Evolutionary conservation across 129 eudicot genomes (phyloP).

Genomic region (Ambrosia trifida): DNA sequence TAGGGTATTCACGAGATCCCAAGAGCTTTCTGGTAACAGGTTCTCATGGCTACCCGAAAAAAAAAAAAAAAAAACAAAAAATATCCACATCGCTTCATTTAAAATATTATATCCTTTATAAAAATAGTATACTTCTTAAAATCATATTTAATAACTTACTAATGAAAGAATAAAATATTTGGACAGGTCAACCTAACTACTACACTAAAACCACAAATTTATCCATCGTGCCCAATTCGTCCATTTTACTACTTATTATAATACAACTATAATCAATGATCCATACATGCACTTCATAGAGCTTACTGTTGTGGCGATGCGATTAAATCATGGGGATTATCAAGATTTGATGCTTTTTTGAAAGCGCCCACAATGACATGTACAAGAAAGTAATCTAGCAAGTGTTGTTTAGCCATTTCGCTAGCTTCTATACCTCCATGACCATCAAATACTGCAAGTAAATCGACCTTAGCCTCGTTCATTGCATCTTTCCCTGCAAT

Average conservation of each 20-base stretch:
- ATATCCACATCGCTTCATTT: too few relatives aligned
- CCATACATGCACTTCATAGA: neutral
- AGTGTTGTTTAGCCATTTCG: slow-evolving; percentile 52
- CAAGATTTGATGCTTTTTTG: slow-evolving; percentile 35
- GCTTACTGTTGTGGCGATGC: slow-evolving; percentile 26
- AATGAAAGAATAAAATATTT: too few relatives aligned
- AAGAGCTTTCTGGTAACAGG: too few relatives aligned
- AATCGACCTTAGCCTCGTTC: slow-evolving; percentile 40
- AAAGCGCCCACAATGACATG: slow-evolving; percentile 37
- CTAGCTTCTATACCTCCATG: slow-evolving; percentile 80
- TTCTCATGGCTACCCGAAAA: too few relatives aligned
- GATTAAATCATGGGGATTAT: slow-evolving; percentile 28
- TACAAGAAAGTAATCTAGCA: slow-evolving; percentile 49
- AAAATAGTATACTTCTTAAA: too few relatives aligned
- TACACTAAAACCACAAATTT: neutral
- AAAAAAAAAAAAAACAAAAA: too few relatives aligned
- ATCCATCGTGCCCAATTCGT: neutral
- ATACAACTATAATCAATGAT: neutral
- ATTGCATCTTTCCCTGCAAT: slow-evolving; percentile 38
- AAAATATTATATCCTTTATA: too few relatives aligned
- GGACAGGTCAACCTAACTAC: neutral
- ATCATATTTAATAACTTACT: too few relatives aligned
- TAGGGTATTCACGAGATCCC: too few relatives aligned
- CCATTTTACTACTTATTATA: slow-evolving; percentile 1
- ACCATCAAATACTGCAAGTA: slow-evolving; percentile 76